These are phyloP conservation scores for Pseudotsuga menziesii DNA, from an alignment of 75 land plant species.

Conservation along the genomic window DNA sequence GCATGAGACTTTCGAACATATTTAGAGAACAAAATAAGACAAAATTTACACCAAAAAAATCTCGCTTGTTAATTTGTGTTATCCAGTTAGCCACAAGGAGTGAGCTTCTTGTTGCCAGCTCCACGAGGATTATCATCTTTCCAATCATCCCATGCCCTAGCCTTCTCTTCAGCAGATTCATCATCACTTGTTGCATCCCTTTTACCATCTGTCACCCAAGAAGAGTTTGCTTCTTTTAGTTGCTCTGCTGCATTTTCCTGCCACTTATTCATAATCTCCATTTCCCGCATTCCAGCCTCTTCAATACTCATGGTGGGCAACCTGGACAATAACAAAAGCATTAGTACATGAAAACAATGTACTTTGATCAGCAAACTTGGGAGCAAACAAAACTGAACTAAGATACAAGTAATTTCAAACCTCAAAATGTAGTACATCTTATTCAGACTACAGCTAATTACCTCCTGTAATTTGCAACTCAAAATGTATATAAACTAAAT, in stretches of 20 bases:
- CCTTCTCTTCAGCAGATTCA: conserved; percentile 84
- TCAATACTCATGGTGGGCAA: conserved; percentile 99
- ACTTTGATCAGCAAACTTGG: not conserved
- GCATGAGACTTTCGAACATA: too few relatives aligned
- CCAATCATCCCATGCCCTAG: conserved; percentile 99
- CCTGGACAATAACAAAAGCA: conserved; percentile 26
- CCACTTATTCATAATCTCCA: conserved; percentile 97
- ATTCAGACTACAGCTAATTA: too few relatives aligned
- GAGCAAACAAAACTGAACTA: not conserved
- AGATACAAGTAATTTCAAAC: too few relatives aligned
- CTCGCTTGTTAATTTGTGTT: too few relatives aligned
- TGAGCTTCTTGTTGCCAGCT: conserved; percentile 96
- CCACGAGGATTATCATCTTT: conserved; percentile 99
- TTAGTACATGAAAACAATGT: not conserved
- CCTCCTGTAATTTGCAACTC: too few relatives aligned
- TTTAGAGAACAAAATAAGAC: too few relatives aligned
- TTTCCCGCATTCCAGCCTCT: conserved; percentile 92
- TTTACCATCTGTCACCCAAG: conserved; percentile 70
- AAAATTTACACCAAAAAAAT: too few relatives aligned
- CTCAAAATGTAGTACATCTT: too few relatives aligned
- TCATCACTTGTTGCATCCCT: conserved; percentile 66
- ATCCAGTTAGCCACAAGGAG: conserved; percentile 64
- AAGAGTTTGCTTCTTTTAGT: conserved; percentile 80
- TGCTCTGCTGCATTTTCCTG: conserved; percentile 65
- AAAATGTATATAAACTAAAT: too few relatives aligned